Evolutionary conservation across 768 basidiomycete species (phyloP).

Genomic region (Lactarius evosmus): DNA sequence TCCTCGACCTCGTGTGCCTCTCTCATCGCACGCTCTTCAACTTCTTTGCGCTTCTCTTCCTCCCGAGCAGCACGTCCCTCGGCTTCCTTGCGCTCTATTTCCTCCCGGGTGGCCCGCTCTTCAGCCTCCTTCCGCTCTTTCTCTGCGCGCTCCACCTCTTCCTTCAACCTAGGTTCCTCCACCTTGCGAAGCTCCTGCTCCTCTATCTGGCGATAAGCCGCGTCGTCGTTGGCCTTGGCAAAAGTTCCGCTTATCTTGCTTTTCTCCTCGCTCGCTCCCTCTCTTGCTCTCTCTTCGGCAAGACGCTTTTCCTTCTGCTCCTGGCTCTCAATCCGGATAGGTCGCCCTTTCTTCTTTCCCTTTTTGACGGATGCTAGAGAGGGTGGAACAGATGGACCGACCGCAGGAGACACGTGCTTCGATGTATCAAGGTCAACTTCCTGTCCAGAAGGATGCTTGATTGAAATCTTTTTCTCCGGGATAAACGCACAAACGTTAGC

Average conservation of each 20-base stretch:
- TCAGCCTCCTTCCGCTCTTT: background rate
- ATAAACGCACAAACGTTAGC: slow-evolving; percentile 65
- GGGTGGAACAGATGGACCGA: slow-evolving; percentile 38
- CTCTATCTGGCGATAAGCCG: slow-evolving; percentile 28
- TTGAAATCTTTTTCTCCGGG: slow-evolving; percentile 43
- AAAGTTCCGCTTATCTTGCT: slow-evolving; percentile 37
- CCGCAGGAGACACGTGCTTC: slow-evolving; percentile 44
- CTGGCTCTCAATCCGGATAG: slow-evolving; percentile 63
- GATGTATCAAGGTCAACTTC: slow-evolving; percentile 60
- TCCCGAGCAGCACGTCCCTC: slow-evolving; percentile 27
- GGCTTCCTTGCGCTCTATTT: slow-evolving; percentile 32
- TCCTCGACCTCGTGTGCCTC: slow-evolving; percentile 41
- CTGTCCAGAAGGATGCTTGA: slow-evolving; percentile 42
- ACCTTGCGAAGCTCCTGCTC: slow-evolving; percentile 38
- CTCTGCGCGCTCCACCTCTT: background rate
- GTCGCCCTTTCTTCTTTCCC: slow-evolving; percentile 29
- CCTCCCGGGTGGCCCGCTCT: slow-evolving; percentile 27
- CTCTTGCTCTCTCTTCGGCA: slow-evolving; percentile 47
- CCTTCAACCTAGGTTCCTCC: background rate
- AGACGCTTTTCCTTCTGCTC: slow-evolving; percentile 50
- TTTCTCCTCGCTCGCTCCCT: slow-evolving; percentile 43
- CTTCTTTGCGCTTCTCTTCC: slow-evolving; percentile 35
- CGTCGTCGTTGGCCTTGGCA: slow-evolving; percentile 32
- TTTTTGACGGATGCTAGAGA: slow-evolving; percentile 15
- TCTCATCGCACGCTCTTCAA: slow-evolving; percentile 35